Conservation (phyloP, 768 basidiomycete species). For the Termitomyces titanicus region DNA sequence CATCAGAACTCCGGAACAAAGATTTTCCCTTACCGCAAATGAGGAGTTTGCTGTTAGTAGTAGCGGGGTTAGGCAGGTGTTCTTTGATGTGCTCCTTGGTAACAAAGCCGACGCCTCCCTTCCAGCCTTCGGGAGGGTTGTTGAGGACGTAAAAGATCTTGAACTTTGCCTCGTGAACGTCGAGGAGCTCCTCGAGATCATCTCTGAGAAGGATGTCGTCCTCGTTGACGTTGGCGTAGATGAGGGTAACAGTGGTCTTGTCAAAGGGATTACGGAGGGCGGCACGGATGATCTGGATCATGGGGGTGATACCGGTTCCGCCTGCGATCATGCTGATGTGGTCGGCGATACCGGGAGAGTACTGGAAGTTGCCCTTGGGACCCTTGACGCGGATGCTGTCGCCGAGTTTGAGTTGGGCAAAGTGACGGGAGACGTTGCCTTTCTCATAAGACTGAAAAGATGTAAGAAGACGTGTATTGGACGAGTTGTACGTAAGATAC, state of each 20-base stretch:
- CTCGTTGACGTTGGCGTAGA: conserved; percentile 93
- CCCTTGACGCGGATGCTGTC: conserved; percentile 91
- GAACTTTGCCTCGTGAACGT: conserved; percentile 58
- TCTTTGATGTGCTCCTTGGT: conserved; percentile 87
- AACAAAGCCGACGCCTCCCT: conserved; percentile 89
- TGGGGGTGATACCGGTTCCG: conserved; percentile 97
- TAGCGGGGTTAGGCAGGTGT: conserved; percentile 63
- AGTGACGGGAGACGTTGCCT: conserved; percentile 92
- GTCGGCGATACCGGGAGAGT: conserved; percentile 64
- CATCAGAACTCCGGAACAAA: neutral
- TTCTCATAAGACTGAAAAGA: conserved; percentile 81
- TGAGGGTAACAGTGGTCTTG: conserved; percentile 76
- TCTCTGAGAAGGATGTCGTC: conserved; percentile 91
- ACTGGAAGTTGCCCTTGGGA: conserved; percentile 93
- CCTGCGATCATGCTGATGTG: conserved; percentile 97
- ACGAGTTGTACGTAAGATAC: conserved; percentile 34
- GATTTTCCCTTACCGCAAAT: conserved; percentile 62
- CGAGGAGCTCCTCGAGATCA: conserved; percentile 79
- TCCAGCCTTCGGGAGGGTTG: conserved; percentile 87
- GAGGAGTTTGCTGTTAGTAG: conserved; percentile 74
- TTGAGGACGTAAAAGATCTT: conserved; percentile 90
- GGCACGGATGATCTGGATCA: conserved; percentile 98
- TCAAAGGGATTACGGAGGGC: conserved; percentile 87
- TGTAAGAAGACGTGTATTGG: neutral
- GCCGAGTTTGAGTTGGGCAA: conserved; percentile 80